Conservation (phyloP, 2,329 filamentous ascomycete genomes). For the Drechslerella stenobrocha region DNA sequence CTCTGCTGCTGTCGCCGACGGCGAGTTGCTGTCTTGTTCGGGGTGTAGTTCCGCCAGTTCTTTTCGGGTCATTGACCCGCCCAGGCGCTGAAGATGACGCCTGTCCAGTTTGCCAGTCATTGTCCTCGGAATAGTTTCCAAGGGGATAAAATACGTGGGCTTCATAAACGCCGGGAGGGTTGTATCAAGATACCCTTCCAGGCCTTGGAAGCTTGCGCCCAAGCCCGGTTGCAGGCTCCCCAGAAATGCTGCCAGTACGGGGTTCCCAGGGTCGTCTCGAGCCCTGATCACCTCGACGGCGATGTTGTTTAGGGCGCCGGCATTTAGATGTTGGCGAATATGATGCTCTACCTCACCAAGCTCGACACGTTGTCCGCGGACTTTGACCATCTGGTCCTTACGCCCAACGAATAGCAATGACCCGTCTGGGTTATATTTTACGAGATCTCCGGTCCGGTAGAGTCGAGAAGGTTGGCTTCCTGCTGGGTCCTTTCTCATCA, state of each 20-base stretch:
- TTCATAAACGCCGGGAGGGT: too few relatives aligned
- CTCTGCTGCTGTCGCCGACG: too few relatives aligned
- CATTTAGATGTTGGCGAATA: neutral
- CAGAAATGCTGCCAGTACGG: too few relatives aligned
- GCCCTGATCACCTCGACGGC: neutral
- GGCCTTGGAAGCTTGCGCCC: neutral
- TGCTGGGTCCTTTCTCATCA: too few relatives aligned
- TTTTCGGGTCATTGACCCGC: neutral
- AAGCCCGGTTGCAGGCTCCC: neutral
- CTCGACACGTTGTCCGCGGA: constrained; percentile 77
- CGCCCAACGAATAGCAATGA: constrained; percentile 72
- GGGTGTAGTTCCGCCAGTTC: constrained; percentile 24
- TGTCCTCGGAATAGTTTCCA: neutral
- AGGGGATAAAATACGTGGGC: neutral
- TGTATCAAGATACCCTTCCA: neutral
- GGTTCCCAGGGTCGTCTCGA: too few relatives aligned
- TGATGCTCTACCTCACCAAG: constrained; percentile 70
- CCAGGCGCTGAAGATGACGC: too few relatives aligned
- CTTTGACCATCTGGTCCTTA: constrained; percentile 76
- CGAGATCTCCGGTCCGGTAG: constrained; percentile 79
- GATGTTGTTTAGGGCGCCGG: neutral
- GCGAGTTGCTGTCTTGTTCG: constrained; percentile 47
- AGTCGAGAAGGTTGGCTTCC: constrained; percentile 55
- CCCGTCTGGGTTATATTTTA: constrained; percentile 73
- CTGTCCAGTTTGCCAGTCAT: neutral